These are phyloP conservation scores for Dictyostelium intermedium DNA, from an alignment of 78 protist genomes.

Conservation along the genomic window DNA sequence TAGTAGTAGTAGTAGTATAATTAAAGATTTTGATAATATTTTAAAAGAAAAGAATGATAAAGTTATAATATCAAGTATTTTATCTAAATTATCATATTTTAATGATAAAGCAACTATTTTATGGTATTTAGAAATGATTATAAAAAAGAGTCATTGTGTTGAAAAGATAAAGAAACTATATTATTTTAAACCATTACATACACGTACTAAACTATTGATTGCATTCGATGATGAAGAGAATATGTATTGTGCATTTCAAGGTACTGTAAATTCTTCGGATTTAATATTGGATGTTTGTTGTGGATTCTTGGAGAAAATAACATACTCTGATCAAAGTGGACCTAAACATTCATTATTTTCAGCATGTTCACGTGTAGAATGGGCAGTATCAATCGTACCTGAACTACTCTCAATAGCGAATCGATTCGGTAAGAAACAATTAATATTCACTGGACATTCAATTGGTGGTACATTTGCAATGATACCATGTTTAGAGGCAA, in stretches of 20 bases:
- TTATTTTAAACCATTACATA: slow-evolving; percentile 35
- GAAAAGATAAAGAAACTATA: not conserved
- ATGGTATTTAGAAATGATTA: not conserved
- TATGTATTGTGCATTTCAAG: slow-evolving; percentile 38
- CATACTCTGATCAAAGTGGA: not conserved
- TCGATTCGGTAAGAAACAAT: not conserved
- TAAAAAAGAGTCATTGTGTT: not conserved
- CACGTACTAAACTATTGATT: slow-evolving; percentile 6
- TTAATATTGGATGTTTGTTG: slow-evolving; percentile 37
- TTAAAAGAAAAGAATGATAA: not conserved
- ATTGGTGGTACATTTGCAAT: slow-evolving; percentile 33
- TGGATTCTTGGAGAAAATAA: slow-evolving; percentile 51
- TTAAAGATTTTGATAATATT: not conserved
- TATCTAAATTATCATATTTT: slow-evolving; percentile 25
- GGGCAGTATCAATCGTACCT: slow-evolving; percentile 5
- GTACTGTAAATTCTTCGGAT: slow-evolving; percentile 9
- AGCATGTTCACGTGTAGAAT: slow-evolving; percentile 4
- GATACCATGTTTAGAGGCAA: not conserved
- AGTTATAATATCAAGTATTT: not conserved
- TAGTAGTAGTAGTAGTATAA: no score
- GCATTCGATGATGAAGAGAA: slow-evolving; percentile 28
- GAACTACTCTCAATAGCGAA: not conserved
- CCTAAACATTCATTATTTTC: slow-evolving; percentile 7
- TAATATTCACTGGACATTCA: slow-evolving; percentile 62
- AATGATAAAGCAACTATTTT: not conserved